Base-by-base conservation (phyloP, 1,284 basidiomycete species). In the Ganoderma boninense region DNA sequence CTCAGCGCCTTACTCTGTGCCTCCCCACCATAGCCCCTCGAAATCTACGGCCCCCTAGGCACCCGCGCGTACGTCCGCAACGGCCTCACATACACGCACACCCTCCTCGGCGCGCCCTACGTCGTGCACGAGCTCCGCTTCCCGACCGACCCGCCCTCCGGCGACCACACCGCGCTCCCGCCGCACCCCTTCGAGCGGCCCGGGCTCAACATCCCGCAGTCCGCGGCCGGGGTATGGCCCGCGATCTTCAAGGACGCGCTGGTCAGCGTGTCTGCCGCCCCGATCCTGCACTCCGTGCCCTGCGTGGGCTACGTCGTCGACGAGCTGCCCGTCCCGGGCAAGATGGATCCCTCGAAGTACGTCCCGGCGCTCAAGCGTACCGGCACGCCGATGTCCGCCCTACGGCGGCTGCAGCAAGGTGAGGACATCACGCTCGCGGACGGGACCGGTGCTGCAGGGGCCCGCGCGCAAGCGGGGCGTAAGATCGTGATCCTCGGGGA, bases 71-170 rank as follows among this genome's bases (percentile, higher is more conserved):
- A 97, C 77, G 82, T 98, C 68, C 91, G 97, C 54, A 89, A 85
- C 57, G 90, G 89, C 20, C 86, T 98, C 43, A 81, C 83, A 20
- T 89, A 93, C 74, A 95, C 96, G 0, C 84, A 93, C 74, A 92
- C 93, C 8, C 84, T 89, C 52, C 85, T 97, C 20, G 87, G 88
- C 8, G 84, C 86, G 0, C 90, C 91, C 3, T 97, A 95, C 78
- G 90, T 95, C 59, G 94, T 97, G n/a, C 96, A 98, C 81, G 97
- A 98, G 80, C 85, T 98, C 10, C 88, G 95, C 14, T 86, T 89
- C 62, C 84, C 86, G 66, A 76, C 85, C 26, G 90, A 93, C 75
- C 86, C 89, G 8, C 79, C 79, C 54, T 74, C 77, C 16, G 85
- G 84, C 23, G 88, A 90, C 76, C 80, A 80, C 75, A 87, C 85